Evolutionary conservation across 352 stramenopile genomes (phyloP), one percentile per base, ranked within the genome.

Genomic region (Globisporangium heterothallicum): DNA sequence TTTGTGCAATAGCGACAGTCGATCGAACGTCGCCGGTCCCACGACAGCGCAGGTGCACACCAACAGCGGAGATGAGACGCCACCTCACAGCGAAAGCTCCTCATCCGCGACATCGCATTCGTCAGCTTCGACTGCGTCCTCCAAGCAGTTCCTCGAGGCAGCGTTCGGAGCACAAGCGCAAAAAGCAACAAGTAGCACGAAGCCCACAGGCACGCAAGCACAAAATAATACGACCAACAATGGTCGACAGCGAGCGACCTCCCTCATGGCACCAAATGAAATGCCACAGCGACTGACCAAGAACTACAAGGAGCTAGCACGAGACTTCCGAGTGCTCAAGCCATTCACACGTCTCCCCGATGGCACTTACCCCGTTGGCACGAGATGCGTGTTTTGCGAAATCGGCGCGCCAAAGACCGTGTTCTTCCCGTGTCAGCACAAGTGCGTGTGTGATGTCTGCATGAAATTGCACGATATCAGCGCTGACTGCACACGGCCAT

Each of bases 351-450:
- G 66, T 14, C 69, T 53, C 7, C 59, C 63, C 4, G 67, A 84
- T 45, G 67, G 74, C 24, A 62, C 61, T 34, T 88, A 79, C 27
- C 58, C 60, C 5, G 10, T 18, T 6, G 61, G 72, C 7, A 70
- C 65, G 6, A 49, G 56, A 9, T 88, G 77, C 25, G 65, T 79
- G 13, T 68, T 82, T 42, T 86, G 77, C 49, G 58, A 68, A 34
- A 51, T 53, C 14, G 24, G 59, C 1, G 46, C 24, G 19, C 72
- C 68, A 1, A 69, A 42, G 0, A 64, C 64, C 24, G 72, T 86
- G 7, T 73, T 86, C 56, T 86, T 81, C 59, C 72, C 72, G 16
- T 88, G 78, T 26, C 69, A 86, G 57, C 78, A 88, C 63, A 70
- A 76, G 56, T 84, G 72, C 50, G 70, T 81, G 14, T 88, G 78